These are phyloP conservation scores for Pestalotiopsis sp. DNA, from an alignment of 2,329 filamentous ascomycete genomes.

Conservation along the genomic window DNA sequence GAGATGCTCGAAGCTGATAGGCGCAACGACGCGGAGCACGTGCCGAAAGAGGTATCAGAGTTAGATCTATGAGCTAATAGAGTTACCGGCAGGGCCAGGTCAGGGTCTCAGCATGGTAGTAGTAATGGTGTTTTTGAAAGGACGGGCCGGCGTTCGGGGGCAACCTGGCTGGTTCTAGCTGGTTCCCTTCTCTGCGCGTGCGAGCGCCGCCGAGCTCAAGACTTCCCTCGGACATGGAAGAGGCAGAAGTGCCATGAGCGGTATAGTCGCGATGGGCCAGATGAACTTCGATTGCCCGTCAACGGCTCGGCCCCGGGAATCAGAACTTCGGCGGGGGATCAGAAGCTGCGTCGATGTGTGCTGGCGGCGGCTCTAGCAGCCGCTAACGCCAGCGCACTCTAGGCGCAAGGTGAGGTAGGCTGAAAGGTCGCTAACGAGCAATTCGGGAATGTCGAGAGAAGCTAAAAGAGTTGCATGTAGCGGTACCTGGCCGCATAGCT, in stretches of 20 bases:
- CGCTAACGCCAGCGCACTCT: neutral
- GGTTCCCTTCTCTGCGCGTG: neutral
- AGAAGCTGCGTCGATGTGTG: neutral
- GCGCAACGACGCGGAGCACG: neutral
- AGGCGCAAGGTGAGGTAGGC: neutral
- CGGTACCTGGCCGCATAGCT: neutral
- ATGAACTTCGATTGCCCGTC: slow-evolving; percentile 1
- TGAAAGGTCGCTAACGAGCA: neutral
- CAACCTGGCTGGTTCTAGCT: neutral
- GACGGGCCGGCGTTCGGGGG: neutral
- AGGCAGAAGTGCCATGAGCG: neutral
- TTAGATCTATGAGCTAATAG: slow-evolving; percentile 2
- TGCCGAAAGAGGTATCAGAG: neutral
- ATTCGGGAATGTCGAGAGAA: neutral
- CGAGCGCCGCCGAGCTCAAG: neutral
- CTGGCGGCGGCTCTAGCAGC: neutral
- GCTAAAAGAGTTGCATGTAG: neutral
- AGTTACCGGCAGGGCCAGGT: neutral
- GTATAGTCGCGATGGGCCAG: neutral
- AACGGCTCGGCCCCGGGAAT: neutral
- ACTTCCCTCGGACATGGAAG: neutral
- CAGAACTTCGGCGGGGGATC: neutral
- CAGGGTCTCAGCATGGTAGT: neutral
- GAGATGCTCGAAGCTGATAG: neutral
- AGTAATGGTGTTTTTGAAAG: neutral